Evolutionary conservation across 345 rosid species (phyloP).

Genomic region (Kernera saxatilis): DNA sequence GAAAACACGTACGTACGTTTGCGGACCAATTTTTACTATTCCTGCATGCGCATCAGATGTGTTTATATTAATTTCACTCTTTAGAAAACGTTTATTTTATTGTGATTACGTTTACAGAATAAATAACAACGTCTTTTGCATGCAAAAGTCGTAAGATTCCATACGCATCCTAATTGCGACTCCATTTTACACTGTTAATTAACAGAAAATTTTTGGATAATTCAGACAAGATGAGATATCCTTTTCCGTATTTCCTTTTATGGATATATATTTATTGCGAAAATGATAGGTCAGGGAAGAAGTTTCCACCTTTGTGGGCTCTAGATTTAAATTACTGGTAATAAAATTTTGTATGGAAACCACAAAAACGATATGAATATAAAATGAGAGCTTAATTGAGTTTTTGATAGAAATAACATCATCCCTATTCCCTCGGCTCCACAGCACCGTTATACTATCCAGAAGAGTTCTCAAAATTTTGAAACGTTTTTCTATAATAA

Average conservation of each 20-base stretch:
- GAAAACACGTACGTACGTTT: conserved; percentile 9
- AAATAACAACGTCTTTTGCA: not conserved
- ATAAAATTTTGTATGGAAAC: too few relatives aligned
- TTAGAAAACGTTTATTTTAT: conserved; percentile 5
- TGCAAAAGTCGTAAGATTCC: not conserved
- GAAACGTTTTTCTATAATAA: too few relatives aligned
- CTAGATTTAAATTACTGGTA: not conserved
- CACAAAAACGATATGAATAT: too few relatives aligned
- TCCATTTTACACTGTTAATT: not conserved
- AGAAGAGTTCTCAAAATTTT: too few relatives aligned
- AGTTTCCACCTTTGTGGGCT: not conserved
- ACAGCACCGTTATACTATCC: too few relatives aligned
- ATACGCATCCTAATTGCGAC: conserved; percentile 15
- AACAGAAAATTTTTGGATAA: not conserved
- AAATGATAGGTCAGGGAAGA: not conserved
- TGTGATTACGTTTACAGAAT: not conserved
- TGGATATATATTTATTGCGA: not conserved
- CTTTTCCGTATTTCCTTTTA: conserved; percentile 1
- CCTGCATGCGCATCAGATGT: conserved; percentile 7
- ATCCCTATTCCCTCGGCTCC: too few relatives aligned
- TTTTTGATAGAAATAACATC: too few relatives aligned
- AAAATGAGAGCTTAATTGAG: too few relatives aligned
- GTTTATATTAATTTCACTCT: not conserved
- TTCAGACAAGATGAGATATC: not conserved
- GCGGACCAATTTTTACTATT: not conserved